phyloP scores from a whole-genome alignment of 2,329 filamentous ascomycete species.

The Epichloe brachyelytri region DNA sequence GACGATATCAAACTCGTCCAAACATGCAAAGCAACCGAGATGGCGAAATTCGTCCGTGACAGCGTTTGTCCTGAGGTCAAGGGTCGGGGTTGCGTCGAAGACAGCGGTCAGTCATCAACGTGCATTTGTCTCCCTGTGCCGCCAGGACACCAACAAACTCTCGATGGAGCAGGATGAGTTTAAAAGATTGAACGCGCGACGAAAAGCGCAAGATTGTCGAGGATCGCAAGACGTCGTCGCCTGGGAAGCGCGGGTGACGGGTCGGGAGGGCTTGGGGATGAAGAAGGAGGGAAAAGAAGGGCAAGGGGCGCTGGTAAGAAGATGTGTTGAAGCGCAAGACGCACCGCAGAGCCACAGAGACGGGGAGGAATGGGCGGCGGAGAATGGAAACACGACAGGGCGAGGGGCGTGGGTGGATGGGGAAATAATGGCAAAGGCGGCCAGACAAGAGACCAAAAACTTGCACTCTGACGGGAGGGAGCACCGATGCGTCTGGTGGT shows the following conservation, averaged over 20 bases:
- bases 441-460: not conserved
- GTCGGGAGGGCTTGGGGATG: conserved; percentile 16
- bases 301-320: conserved; percentile 14
- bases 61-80: conserved; percentile 8
- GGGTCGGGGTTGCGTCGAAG: conserved; percentile 10
- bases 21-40: conserved; percentile 14
- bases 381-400: conserved; percentile 21
- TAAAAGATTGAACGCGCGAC: conserved; percentile 8
- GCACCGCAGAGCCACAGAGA: conserved; percentile 8
- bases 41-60: conserved; percentile 16
- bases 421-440: conserved; percentile 3
- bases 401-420: conserved; percentile 8
- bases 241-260: conserved; percentile 16
- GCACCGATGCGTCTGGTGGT: no score
- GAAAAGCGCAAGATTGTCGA: conserved; percentile 16
- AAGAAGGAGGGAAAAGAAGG: conserved; percentile 12
- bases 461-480: not conserved
- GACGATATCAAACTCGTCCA: conserved; percentile 23
- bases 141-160: conserved; percentile 14
- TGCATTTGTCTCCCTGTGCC: conserved; percentile 21
- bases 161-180: conserved; percentile 3
- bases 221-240: conserved; percentile 21
- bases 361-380: conserved; percentile 16
- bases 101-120: conserved; percentile 16
- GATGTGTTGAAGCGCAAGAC: conserved; percentile 13